phyloP scores from a whole-genome alignment of 495 filamentous ascomycete genomes.

The Neurospora africana region DNA sequence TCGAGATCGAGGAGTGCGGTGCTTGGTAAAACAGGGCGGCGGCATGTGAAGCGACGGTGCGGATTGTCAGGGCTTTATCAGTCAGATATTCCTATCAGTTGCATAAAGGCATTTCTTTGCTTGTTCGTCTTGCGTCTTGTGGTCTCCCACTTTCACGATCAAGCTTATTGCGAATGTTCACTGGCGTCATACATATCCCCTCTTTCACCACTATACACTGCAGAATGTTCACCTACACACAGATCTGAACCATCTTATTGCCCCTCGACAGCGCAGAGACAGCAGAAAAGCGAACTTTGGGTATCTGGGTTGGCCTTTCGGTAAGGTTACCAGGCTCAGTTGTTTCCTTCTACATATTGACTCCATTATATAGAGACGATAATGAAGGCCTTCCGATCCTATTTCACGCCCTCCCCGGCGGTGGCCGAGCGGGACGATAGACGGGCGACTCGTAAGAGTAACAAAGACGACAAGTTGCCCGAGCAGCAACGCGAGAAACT shows the following conservation, averaged over 20 bases:
- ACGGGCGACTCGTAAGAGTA: background rate
- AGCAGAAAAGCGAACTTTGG: background rate
- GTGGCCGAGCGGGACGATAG: background rate
- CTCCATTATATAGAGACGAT: background rate
- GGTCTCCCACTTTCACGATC: background rate
- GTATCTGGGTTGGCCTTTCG: background rate
- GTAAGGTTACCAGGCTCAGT: background rate
- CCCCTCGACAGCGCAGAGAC: background rate
- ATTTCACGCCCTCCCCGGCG: slow-evolving; percentile 9
- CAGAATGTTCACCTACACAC: background rate
- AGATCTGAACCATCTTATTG: background rate
- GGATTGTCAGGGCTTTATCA: background rate
- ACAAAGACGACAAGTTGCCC: background rate
- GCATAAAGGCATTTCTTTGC: background rate
- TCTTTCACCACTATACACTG: background rate
- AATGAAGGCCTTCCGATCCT: slow-evolving; percentile 19
- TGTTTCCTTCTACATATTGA: background rate
- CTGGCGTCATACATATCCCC: background rate
- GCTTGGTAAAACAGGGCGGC: background rate
- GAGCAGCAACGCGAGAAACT: background rate
- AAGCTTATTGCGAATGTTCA: background rate
- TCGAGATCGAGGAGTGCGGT: background rate
- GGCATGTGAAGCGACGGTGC: background rate
- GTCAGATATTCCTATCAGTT: background rate
- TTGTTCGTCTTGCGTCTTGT: background rate